phyloP scores from a whole-genome alignment of 2,329 filamentous ascomycete genomes.

The Tolypocladium paradoxum region DNA sequence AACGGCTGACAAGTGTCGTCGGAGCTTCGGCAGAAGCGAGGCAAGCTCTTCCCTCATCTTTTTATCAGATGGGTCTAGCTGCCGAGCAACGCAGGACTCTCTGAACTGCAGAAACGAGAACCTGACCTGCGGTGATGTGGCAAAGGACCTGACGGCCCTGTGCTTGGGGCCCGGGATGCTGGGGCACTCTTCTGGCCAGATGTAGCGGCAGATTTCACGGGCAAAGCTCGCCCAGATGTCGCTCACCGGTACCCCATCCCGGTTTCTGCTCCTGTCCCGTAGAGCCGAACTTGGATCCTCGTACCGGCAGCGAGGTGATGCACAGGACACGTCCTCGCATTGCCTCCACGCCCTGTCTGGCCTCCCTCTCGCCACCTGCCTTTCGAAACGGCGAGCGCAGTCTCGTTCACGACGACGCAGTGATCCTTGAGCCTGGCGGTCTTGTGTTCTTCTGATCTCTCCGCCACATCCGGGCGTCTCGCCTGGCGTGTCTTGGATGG shows the following conservation, averaged over 20 bases:
- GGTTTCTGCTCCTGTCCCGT: not conserved
- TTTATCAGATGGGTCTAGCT: not conserved
- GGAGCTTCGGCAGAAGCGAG: not conserved
- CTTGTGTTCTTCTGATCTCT: not conserved
- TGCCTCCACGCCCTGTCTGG: not conserved
- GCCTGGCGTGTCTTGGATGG: not conserved
- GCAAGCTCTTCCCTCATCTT: not conserved
- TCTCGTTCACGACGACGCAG: not conserved
- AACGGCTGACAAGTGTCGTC: not conserved
- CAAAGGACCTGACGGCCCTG: not conserved
- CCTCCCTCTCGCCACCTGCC: not conserved
- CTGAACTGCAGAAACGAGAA: not conserved
- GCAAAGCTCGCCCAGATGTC: not conserved
- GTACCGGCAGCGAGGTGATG: not conserved
- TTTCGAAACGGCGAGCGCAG: not conserved
- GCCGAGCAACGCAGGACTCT: not conserved
- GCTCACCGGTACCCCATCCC: not conserved
- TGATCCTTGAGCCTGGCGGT: not conserved
- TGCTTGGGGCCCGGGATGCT: not conserved
- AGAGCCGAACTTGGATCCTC: not conserved
- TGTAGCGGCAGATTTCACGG: not conserved
- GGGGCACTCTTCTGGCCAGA: not conserved
- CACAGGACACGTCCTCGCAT: not conserved
- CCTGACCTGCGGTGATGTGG: not conserved
- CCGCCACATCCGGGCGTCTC: not conserved